Conservation (phyloP, 139 green algal species). For the Picochlorum sp. region DNA sequence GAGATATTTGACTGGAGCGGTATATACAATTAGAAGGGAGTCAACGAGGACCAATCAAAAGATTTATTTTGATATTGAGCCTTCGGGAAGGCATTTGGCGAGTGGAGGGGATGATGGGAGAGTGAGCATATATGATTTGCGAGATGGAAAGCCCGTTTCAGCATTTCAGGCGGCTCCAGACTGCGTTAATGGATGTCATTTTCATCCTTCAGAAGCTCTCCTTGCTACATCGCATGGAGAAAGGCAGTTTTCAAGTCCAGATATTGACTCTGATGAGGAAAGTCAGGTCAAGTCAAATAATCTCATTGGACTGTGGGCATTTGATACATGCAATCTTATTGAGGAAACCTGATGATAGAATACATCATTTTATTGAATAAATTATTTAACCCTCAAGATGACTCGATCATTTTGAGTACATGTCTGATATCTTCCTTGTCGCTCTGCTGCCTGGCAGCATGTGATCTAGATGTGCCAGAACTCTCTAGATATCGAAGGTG, state of each 20-base stretch:
- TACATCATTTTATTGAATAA: too few species aligned
- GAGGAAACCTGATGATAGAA: too few species aligned
- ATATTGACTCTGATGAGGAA: not conserved
- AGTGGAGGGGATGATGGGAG: slow-evolving; percentile 46
- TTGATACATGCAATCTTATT: too few species aligned
- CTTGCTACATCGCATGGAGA: slow-evolving; percentile 63
- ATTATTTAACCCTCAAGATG: too few species aligned
- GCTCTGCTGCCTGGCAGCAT: not conserved
- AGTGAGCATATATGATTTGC: slow-evolving; percentile 64
- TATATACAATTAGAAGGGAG: slow-evolving; percentile 61
- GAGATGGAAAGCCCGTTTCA: slow-evolving; percentile 35
- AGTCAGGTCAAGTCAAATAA: not conserved
- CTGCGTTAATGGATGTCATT: slow-evolving; percentile 69
- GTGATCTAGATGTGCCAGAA: not conserved
- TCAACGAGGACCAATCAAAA: slow-evolving; percentile 77
- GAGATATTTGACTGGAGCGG: slow-evolving; percentile 39
- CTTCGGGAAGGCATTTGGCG: slow-evolving; percentile 67
- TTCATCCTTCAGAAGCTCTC: slow-evolving; percentile 66
- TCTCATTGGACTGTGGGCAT: too few species aligned
- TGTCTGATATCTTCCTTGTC: too few species aligned
- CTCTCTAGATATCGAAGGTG: not conserved
- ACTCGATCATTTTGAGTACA: too few species aligned
- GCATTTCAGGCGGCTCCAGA: slow-evolving; percentile 43
- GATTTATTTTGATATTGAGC: slow-evolving; percentile 88
- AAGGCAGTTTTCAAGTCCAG: not conserved